A percentile compares a stretch with the other conserved stretches of the same genome.
These are phyloP conservation scores for Excoecaria agallocha DNA, from an alignment of 345 rosid genomes.

Conservation along the genomic window DNA sequence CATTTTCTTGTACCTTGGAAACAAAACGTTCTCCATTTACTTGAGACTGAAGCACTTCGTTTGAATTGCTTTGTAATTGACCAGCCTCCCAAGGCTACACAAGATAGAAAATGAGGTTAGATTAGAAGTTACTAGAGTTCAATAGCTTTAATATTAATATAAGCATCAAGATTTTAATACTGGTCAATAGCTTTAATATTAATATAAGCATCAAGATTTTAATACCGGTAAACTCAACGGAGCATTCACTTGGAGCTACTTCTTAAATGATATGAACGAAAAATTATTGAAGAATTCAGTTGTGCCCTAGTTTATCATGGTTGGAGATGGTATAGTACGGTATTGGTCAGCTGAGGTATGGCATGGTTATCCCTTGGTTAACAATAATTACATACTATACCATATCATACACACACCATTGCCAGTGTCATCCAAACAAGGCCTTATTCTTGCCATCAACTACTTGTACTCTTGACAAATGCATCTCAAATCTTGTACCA, in stretches of 20 bases:
- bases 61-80: slow-evolving; percentile 45
- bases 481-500: slow-evolving; percentile 1
- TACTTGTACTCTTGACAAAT: neutral
- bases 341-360: no score
- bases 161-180: no score
- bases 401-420: no score
- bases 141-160: neutral
- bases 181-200: neutral
- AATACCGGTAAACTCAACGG: neutral
- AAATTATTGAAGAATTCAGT: no score
- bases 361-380: no score
- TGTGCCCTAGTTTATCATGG: no score
- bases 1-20: slow-evolving; percentile 39
- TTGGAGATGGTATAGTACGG: no score
- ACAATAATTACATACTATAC: no score
- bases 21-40: slow-evolving; percentile 37
- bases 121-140: neutral
- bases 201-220: no score
- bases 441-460: neutral
- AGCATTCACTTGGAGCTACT: slow-evolving; percentile 1
- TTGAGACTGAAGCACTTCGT: slow-evolving; percentile 38
- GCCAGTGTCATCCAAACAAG: no score
- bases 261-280: neutral
- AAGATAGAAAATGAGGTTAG: slow-evolving; percentile 15
- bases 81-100: slow-evolving; percentile 77